Evolutionary conservation across 352 stramenopile species (phyloP).

Genomic region (Pythium rishiriense): DNA sequence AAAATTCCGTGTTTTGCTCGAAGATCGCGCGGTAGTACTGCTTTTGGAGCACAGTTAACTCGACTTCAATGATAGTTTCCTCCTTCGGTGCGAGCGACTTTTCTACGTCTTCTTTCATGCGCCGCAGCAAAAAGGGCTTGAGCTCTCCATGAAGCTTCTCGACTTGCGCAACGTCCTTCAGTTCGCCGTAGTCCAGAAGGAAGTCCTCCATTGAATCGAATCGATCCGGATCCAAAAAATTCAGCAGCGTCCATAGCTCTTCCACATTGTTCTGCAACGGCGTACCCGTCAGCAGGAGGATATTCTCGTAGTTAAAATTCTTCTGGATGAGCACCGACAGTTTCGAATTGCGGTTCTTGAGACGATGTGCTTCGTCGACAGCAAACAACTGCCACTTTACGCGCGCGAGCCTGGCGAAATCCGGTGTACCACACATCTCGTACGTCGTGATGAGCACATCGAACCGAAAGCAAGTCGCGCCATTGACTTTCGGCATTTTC

Average conservation of each 20-base stretch:
- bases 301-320: slow-evolving; percentile 80
- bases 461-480: slow-evolving; percentile 89
- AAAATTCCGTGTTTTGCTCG: slow-evolving; percentile 92
- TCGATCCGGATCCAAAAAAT: slow-evolving; percentile 96
- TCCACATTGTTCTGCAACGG: slow-evolving; percentile 91
- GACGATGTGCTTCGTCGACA: slow-evolving; percentile 99
- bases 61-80: slow-evolving; percentile 91
- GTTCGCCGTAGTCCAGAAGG: slow-evolving; percentile 92
- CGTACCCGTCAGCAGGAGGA: slow-evolving; percentile 90
- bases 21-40: slow-evolving; percentile 93
- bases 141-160: slow-evolving; percentile 85
- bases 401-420: slow-evolving; percentile 93
- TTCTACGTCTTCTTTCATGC: slow-evolving; percentile 91
- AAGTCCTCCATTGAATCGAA: slow-evolving; percentile 95
- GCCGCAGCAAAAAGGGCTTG: slow-evolving; percentile 82
- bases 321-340: slow-evolving; percentile 84
- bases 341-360: slow-evolving; percentile 99
- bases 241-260: slow-evolving; percentile 97
- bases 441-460: slow-evolving; percentile 99
- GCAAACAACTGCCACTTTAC: slow-evolving; percentile 95
- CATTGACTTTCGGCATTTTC: slow-evolving; percentile 37
- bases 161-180: slow-evolving; percentile 88
- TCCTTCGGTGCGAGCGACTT: slow-evolving; percentile 88
- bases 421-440: slow-evolving; percentile 96
- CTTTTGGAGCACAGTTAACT: slow-evolving; percentile 89